A percentile compares a stretch with the other conserved stretches of the same genome.
phyloP scores from a whole-genome alignment of 2,329 filamentous ascomycete genomes.

The Sphaerulina musiva region DNA sequence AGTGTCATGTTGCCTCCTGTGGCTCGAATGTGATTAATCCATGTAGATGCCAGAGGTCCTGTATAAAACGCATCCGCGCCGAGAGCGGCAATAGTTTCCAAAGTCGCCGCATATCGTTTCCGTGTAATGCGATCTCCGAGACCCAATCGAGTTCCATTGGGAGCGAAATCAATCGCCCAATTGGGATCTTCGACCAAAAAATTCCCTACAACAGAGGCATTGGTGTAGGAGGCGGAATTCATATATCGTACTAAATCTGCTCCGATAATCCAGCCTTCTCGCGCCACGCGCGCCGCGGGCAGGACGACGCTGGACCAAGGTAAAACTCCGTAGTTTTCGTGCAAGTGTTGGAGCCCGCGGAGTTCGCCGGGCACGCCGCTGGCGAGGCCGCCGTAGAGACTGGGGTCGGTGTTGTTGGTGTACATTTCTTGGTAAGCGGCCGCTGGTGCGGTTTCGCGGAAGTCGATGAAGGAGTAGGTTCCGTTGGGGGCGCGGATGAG shows the following conservation, averaged over 20 bases:
- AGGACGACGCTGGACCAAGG: slow-evolving; percentile 55
- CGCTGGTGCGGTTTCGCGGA: slow-evolving; percentile 78
- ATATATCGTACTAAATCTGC: slow-evolving; percentile 72
- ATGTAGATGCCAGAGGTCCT: slow-evolving; percentile 66
- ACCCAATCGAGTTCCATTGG: slow-evolving; percentile 64
- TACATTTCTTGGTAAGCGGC: slow-evolving; percentile 83
- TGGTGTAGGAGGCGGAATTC: slow-evolving; percentile 43
- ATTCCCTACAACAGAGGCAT: slow-evolving; percentile 39
- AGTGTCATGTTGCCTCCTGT: slow-evolving; percentile 80
- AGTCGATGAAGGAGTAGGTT: slow-evolving; percentile 81
- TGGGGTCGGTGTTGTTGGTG: slow-evolving; percentile 58
- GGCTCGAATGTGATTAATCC: slow-evolving; percentile 60
- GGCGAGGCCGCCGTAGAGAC: slow-evolving; percentile 45
- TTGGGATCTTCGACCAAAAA: slow-evolving; percentile 69
- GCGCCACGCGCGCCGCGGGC: slow-evolving; percentile 67
- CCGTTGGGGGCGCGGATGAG: slow-evolving; percentile 50
- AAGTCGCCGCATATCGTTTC: slow-evolving; percentile 70
- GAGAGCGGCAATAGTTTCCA: slow-evolving; percentile 67
- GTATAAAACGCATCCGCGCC: slow-evolving; percentile 70
- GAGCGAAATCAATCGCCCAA: slow-evolving; percentile 86
- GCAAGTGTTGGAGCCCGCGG: slow-evolving; percentile 70
- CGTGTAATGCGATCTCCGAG: slow-evolving; percentile 74
- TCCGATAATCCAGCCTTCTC: slow-evolving; percentile 66
- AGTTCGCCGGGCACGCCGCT: slow-evolving; percentile 68
- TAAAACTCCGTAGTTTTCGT: slow-evolving; percentile 59